phyloP scores from a whole-genome alignment of 768 basidiomycete genomes.

The Rhizopogon salebrosus region DNA sequence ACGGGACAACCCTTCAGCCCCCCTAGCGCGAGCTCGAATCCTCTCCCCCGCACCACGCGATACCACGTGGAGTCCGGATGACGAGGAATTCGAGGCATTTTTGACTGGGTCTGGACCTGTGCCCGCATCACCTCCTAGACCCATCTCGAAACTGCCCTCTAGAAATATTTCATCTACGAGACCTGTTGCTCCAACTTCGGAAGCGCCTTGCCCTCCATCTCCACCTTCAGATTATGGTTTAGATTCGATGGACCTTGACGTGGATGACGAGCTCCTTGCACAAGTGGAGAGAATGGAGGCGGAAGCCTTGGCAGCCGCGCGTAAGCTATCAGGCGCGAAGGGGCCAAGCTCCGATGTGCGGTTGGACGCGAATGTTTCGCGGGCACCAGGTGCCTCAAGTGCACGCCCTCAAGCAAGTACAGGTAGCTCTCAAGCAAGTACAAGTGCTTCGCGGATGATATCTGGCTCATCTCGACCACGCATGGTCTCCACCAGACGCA shows the following conservation, averaged over 20 bases:
- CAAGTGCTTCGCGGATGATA: not conserved
- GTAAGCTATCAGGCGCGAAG: not conserved
- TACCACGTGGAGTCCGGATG: constrained; percentile 26
- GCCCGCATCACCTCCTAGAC: constrained; percentile 7
- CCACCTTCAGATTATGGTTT: constrained; percentile 27
- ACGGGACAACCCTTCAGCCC: constrained; percentile 19
- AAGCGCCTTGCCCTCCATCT: constrained; percentile 12
- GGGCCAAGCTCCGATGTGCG: not conserved
- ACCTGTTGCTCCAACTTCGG: constrained; percentile 1
- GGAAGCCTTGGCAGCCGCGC: constrained; percentile 8
- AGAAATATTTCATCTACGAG: not conserved
- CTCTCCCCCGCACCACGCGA: constrained; percentile 14
- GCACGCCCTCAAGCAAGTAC: not conserved
- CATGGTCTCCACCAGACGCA: not conserved
- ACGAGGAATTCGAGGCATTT: constrained; percentile 12
- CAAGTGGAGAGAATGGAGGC: constrained; percentile 27
- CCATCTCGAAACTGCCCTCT: constrained; percentile 2
- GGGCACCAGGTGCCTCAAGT: not conserved
- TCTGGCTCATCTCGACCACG: not conserved
- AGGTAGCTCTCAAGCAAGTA: not conserved
- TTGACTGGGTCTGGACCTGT: constrained; percentile 6
- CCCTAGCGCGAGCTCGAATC: constrained; percentile 24
- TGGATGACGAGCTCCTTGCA: constrained; percentile 37
- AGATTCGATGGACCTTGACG: constrained; percentile 29
- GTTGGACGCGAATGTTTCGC: not conserved